Conservation (phyloP, 768 basidiomycete species). For the Boletellus ananas region DNA sequence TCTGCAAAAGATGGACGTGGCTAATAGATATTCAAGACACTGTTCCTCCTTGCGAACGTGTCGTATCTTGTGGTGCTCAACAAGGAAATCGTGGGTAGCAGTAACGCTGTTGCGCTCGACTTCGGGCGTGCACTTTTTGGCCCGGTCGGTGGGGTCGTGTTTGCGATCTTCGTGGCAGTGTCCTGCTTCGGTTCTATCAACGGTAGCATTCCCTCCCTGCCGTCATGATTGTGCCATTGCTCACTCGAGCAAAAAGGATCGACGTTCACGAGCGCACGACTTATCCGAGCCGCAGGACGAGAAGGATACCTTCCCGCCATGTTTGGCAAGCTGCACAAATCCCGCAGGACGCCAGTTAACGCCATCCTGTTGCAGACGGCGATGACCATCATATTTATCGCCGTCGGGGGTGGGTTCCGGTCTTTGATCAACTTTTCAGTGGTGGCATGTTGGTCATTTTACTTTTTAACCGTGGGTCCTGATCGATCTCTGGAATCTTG, state of each 20-base stretch:
- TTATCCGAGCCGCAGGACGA: constrained; percentile 85
- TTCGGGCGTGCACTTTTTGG: constrained; percentile 89
- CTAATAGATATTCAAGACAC: constrained; percentile 38
- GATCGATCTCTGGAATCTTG: background rate
- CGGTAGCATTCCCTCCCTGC: constrained; percentile 40
- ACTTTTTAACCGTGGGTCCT: constrained; percentile 70
- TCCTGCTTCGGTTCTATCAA: constrained; percentile 96
- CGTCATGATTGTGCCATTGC: background rate
- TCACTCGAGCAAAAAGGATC: constrained; percentile 41
- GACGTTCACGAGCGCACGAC: constrained; percentile 72
- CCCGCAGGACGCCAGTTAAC: constrained; percentile 82
- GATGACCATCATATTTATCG: constrained; percentile 74
- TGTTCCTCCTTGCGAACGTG: constrained; percentile 81
- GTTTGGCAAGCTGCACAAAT: constrained; percentile 73
- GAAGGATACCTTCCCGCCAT: constrained; percentile 83
- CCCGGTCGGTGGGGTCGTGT: constrained; percentile 77
- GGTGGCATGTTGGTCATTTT: constrained; percentile 83
- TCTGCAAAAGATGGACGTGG: background rate
- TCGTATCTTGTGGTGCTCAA: constrained; percentile 94
- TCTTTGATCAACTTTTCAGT: constrained; percentile 87
- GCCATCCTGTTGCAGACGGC: constrained; percentile 76
- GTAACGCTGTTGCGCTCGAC: constrained; percentile 88
- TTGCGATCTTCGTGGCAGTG: constrained; percentile 88
- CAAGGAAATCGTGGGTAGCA: constrained; percentile 65
- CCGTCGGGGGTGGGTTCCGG: constrained; percentile 86